Evolutionary conservation across 805 yeast genomes (phyloP), one percentile per base, ranked within the genome.

Genomic region (Barnettozyma siamensis): DNA sequence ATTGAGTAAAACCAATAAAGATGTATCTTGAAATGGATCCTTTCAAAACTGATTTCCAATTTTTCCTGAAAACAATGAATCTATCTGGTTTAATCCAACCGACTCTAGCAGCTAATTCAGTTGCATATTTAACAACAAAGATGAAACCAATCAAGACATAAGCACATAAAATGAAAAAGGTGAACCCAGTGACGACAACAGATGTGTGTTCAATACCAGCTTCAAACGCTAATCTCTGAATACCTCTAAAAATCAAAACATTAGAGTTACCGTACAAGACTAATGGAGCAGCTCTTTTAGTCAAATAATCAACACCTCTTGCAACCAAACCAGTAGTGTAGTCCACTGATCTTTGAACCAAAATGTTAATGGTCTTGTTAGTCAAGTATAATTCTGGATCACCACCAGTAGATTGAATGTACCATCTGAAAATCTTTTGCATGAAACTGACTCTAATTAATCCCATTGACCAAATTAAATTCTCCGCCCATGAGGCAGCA

Each of bases 401-500:
- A 32, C 97, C 97, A 37, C 97, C 97, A 1, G 99, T 93, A 7
- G 96, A 69, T 65, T 91, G 96, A 39, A 91, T 81, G 62, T 91
- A 91, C 99, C 99, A 91, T 60, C 82, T 76, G 49, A 93, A 83
- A 47, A 88, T 84, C 33, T 70, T 62, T 62, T 89, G 96, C 77
- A 91, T 83, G 55, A 88, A 86, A 12, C 65, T 62, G 7, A 80
- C 77, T 40, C 75, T 73, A 53, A 93, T 85, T 49, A 91, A 81
- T 35, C 99, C 99, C 76, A 91, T 76, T 2, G 97, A 80, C 98
- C 98, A 91, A 63, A 78, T 80, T 70, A 93, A 93, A 67, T 91
- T 93, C 64, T 91, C 96, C 26, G 94, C 80, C 99, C 99, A 91
- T 3, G 98, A 89, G 3, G 95, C 88, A 5, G 97, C 98, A 51